Evolutionary conservation across 208 protist species (phyloP).

Genomic region (Angomonas deanei): DNA sequence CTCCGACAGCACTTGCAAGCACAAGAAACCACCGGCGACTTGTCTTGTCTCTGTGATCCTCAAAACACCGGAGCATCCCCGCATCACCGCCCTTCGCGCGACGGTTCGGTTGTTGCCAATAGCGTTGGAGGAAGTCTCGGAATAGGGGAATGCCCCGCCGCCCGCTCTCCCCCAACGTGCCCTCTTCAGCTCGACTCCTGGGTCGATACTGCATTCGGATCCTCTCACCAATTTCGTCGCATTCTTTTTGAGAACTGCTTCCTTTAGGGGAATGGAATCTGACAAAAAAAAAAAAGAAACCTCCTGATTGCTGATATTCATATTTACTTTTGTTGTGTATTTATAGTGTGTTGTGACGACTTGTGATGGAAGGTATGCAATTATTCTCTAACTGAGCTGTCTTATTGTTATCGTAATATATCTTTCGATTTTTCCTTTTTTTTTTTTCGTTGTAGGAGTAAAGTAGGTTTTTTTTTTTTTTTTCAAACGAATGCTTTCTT

Average conservation of each 20-base stretch:
- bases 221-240: neutral
- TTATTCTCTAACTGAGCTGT: neutral
- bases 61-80: too few species aligned
- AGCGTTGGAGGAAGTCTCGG: too few species aligned
- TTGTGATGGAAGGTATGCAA: neutral
- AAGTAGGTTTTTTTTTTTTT: constrained; percentile 18
- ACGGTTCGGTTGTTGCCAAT: too few species aligned
- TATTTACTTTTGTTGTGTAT: neutral
- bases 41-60: too few species aligned
- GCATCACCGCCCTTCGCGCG: too few species aligned
- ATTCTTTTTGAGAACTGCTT: neutral
- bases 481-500: constrained; percentile 10
- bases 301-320: neutral
- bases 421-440: constrained; percentile 2
- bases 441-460: neutral
- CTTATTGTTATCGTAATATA: neutral
- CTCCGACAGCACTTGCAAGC: neutral
- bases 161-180: too few species aligned
- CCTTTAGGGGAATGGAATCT: too few species aligned
- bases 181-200: neutral
- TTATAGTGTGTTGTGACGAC: neutral
- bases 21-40: too few species aligned
- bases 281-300: neutral
- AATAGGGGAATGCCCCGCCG: too few species aligned
- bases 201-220: neutral